Evolutionary conservation across 345 rosid species (phyloP), one percentile per base, ranked within the genome.

Genomic region (Fremontodendron californicum): DNA sequence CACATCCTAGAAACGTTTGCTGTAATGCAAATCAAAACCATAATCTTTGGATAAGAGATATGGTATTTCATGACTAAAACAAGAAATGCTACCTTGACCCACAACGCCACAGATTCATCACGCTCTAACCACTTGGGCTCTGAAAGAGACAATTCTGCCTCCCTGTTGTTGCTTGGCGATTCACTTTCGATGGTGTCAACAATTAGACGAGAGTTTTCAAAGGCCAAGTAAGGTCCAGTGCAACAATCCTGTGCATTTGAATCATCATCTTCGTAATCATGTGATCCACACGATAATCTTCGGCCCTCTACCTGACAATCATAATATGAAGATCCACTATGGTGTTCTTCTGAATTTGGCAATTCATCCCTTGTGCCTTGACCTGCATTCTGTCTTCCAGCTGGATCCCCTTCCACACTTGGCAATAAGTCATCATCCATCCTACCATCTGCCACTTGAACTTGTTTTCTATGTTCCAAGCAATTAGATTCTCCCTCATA

Each of bases 91-190:
- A 96, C 99, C 98, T 93, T 96, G 75, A 96, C 99, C 99, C 99
- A 96, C 40, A 93, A 79, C 77, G 99, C 97, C 80, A 90, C 85
- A 71, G 97, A 87, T 83, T 91, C 94, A 81, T 93, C 98, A 78
- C 77, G 82, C 80, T 88, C 92, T n/a, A 93, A 81, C 97, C 97
- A 92, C 82, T 89, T 87, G 19, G 95, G 90, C 71, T 91, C 96
- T 16, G 86, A 78, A 81, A 85, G 81, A 51, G 89, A 85, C n/a
- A 80, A 81, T 29, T 88, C 94, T 75, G 84, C 90, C 43, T 89
- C 91, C 75, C 78, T 86, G 49, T 63, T 84, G 78, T 86, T 84
- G 81, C 77, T 84, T 54, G 85, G 86, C 60, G 82, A 60, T 67
- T 89, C 89, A 49, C 82, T 85, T 83, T 84, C 90, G 76, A 85